These are phyloP conservation scores for Backusella tuberculispora DNA, from an alignment of 192 early-diverging fungal species.

Conservation along the genomic window DNA sequence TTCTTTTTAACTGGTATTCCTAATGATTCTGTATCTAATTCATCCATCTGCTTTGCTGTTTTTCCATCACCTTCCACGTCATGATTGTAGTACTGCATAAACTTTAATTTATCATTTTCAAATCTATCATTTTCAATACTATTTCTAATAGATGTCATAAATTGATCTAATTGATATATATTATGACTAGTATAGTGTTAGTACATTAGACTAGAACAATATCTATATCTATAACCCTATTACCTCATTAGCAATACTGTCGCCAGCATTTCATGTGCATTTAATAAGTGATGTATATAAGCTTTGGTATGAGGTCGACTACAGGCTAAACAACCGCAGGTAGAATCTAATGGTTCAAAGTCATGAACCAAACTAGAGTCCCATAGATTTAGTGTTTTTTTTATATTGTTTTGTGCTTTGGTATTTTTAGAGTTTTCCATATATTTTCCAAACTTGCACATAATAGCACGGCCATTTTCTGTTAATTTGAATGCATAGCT, in stretches of 20 bases:
- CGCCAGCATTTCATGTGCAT: conserved; percentile 78
- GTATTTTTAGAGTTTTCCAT: neutral
- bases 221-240: neutral
- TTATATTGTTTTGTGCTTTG: conserved; percentile 19
- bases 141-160: conserved; percentile 32
- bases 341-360: conserved; percentile 61
- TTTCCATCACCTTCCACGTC: conserved; percentile 31
- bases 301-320: conserved; percentile 62
- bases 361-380: conserved; percentile 56
- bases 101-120: conserved; percentile 10
- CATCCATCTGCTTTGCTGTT: conserved; percentile 27
- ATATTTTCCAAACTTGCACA: conserved; percentile 49
- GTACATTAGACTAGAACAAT: neutral
- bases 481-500: conserved; percentile 68
- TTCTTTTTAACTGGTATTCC: conserved; percentile 41
- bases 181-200: conserved; percentile 30
- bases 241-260: conserved; percentile 73
- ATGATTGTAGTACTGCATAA: conserved; percentile 35
- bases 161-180: conserved; percentile 35
- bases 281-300: conserved; percentile 76
- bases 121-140: conserved; percentile 29
- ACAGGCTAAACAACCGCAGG: conserved; percentile 73
- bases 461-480: conserved; percentile 67
- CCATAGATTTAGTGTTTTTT: conserved; percentile 57
- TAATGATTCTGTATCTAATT: conserved; percentile 30